Conservation (phyloP, 2,329 filamentous ascomycete genomes). For the Dactylellina drechsleri region DNA sequence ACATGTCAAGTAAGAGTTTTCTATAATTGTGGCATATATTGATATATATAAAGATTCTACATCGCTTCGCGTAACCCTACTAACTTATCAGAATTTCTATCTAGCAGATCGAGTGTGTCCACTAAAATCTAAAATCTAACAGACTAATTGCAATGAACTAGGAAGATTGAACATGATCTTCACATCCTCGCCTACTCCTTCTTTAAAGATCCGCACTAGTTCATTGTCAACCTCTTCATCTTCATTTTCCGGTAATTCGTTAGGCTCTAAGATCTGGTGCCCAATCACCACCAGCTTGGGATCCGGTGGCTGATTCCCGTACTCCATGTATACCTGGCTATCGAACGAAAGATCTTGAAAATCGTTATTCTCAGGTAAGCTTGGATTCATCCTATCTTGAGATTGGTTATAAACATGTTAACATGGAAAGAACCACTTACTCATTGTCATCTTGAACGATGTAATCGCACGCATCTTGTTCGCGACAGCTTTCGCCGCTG, state of each 20-base stretch:
- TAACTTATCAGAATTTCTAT: not conserved
- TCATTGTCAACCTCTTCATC: constrained; percentile 36
- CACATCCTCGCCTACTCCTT: constrained; percentile 35
- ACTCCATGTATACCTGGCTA: constrained; percentile 32
- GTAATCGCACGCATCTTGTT: constrained; percentile 27
- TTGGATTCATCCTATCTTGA: constrained; percentile 17
- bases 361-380: constrained; percentile 13
- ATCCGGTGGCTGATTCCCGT: constrained; percentile 16
- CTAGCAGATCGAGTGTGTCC: not conserved
- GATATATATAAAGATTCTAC: not conserved
- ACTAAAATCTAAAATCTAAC: constrained; percentile 8
- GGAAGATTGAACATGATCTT: constrained; percentile 36
- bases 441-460: constrained; percentile 37
- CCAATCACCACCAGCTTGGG: constrained; percentile 28
- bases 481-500: constrained; percentile 36
- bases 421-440: constrained; percentile 25
- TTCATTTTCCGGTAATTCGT: constrained; percentile 22
- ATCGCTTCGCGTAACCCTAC: not conserved
- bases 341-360: constrained; percentile 39
- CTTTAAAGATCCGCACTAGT: constrained; percentile 35
- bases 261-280: constrained; percentile 25
- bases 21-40: too few relatives aligned
- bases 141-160: not conserved
- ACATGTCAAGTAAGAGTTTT: not conserved
- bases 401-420: not conserved